Conservation (phyloP, 495 filamentous ascomycete species). For the Aspergillus haitiensis region DNA sequence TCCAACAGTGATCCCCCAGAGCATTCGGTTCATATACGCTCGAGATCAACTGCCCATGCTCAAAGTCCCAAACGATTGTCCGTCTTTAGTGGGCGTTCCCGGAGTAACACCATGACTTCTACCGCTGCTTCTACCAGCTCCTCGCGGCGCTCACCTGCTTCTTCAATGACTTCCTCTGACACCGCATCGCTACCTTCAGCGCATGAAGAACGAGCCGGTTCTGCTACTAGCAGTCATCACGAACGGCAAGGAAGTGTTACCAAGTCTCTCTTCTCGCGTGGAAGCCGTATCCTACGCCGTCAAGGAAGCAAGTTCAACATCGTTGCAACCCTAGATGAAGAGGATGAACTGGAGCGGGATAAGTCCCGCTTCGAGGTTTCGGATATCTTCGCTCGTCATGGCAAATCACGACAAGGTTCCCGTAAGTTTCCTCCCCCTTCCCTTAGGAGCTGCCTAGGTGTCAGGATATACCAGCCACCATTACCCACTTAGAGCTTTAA, state of each 20-base stretch:
- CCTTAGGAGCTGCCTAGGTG: not conserved
- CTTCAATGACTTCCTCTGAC: conserved; percentile 44
- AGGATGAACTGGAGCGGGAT: conserved; percentile 41
- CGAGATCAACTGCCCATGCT: conserved; percentile 42
- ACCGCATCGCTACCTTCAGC: conserved; percentile 26
- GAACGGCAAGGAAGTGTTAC: conserved; percentile 44
- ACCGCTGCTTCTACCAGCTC: conserved; percentile 40
- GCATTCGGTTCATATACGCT: conserved; percentile 41
- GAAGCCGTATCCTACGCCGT: conserved; percentile 53
- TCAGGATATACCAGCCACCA: not conserved
- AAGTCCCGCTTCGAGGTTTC: conserved; percentile 38
- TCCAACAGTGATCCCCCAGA: conserved; percentile 43
- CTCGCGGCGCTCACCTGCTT: conserved; percentile 40
- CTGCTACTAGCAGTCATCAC: conserved; percentile 31
- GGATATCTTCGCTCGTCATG: conserved; percentile 36
- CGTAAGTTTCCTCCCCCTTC: conserved; percentile 33
- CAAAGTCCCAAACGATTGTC: conserved; percentile 47
- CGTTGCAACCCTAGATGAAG: conserved; percentile 48
- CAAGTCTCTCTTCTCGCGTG: conserved; percentile 47
- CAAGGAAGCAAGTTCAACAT: conserved; percentile 55
- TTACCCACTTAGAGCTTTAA: not conserved
- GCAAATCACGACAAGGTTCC: conserved; percentile 32
- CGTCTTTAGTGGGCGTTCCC: conserved; percentile 44
- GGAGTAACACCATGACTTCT: conserved; percentile 48
- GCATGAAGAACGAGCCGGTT: conserved; percentile 38